These are phyloP conservation scores for Radiomyces spectabilis DNA, from an alignment of 192 early-diverging fungal species.

Conservation along the genomic window DNA sequence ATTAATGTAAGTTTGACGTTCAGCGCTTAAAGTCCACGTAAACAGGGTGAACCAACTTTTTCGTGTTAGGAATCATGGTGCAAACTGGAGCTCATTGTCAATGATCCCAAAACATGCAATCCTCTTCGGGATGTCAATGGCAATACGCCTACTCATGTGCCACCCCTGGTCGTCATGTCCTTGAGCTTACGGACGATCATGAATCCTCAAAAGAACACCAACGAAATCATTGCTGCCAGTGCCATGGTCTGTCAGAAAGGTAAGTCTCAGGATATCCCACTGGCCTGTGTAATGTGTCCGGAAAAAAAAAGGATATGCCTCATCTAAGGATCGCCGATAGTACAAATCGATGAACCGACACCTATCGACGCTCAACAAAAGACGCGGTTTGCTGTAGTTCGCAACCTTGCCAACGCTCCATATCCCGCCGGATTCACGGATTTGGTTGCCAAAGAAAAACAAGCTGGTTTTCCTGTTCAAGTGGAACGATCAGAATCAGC, in stretches of 20 bases:
- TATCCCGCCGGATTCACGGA: conserved; percentile 76
- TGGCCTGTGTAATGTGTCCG: conserved; percentile 53
- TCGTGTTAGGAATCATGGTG: conserved; percentile 79
- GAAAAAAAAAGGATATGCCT: conserved; percentile 19
- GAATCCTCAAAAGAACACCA: conserved; percentile 72
- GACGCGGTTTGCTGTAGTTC: conserved; percentile 60
- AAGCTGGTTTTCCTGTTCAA: conserved; percentile 42
- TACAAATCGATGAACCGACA: conserved; percentile 50
- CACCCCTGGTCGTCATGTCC: conserved; percentile 83
- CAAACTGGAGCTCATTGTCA: conserved; percentile 62
- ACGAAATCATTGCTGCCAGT: conserved; percentile 80
- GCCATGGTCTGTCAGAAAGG: not conserved
- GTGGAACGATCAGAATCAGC: conserved; percentile 61
- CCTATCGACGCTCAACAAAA: conserved; percentile 37
- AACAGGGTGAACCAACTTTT: too few relatives aligned
- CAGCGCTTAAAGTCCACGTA: too few relatives aligned
- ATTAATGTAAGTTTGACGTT: conserved; percentile 1
- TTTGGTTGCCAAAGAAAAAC: conserved; percentile 30
- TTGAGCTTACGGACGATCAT: conserved; percentile 78
- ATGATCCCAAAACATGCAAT: conserved; percentile 61
- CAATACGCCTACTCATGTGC: conserved; percentile 33
- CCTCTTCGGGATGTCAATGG: conserved; percentile 49
- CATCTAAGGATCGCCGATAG: conserved; percentile 41
- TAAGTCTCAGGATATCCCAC: conserved; percentile 55
- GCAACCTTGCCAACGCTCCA: conserved; percentile 63